Base-by-base conservation (phyloP, 164 flowering plant genomes). In the Aristolochia californica region DNA sequence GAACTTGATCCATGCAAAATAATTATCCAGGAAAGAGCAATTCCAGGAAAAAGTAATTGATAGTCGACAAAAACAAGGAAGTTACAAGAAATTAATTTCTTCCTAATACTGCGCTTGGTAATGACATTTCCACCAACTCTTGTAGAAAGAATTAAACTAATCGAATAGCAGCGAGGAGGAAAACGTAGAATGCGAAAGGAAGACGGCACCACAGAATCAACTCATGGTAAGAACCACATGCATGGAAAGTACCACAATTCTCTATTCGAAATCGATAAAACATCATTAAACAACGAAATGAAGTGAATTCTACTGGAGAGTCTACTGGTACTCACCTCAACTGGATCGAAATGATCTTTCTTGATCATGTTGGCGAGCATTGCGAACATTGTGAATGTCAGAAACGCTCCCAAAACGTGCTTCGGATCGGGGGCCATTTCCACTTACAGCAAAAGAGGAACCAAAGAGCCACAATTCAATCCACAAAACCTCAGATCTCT, bases 361-460 rank as follows among this genome's bases (percentile, higher is more conserved):
- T 87, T 88, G 71, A 94, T 81, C 99, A 88, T 94, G 58, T 90
- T 69, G 5, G 75, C 95, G 20, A 94, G 88, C 97, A 90, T 86
- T 26, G 77, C 85, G 58, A 94, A 94, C 99, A 94, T 94, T 21
- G 91, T 69, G 5, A 88, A 15, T 0, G 99, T 94, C n/a, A 94
- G 69, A 28, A 90, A 59, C 16, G 87, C 99, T 40, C 88, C 96
- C 55, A 94, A 49, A 21, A 88, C 70, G 61, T 94, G 99, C 65
- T 86, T 88, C 49, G 84, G 78, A 80, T 94, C 99, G 43, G 85
- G 72, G 26, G 75, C 82, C 85, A 83, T 83, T 62, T 26, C 50
- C 49, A 9, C 5, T 23, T 12, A 25, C 58, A 34, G 25, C 44
- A 40, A 54, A 58, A 11, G 10, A 47, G 16, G 18, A 18, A 28